phyloP scores from a whole-genome alignment of 2,329 filamentous ascomycete genomes.

The Hypoxylon sp. region DNA sequence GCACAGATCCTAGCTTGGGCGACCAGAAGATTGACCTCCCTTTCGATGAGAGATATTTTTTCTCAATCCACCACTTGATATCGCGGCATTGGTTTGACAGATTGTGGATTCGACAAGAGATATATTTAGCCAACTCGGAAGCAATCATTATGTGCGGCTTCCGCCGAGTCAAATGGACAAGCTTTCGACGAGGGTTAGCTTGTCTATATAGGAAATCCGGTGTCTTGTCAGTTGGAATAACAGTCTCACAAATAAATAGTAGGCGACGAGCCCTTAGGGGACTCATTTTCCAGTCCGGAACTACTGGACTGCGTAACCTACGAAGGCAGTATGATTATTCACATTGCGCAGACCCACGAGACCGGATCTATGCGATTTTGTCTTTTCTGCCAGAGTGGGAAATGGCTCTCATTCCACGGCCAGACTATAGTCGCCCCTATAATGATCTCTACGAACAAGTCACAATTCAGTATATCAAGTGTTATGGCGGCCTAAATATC shows the following conservation, averaged over 20 bases:
- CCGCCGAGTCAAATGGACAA: slow-evolving; percentile 17
- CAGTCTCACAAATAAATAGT: background rate
- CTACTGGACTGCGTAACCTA: background rate
- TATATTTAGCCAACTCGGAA: slow-evolving; percentile 33
- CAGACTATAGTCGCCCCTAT: slow-evolving; percentile 32
- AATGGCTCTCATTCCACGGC: slow-evolving; percentile 1
- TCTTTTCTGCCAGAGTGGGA: slow-evolving; percentile 14
- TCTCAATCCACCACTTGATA: slow-evolving; percentile 19
- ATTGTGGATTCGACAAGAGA: slow-evolving; percentile 45
- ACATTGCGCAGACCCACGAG: slow-evolving; percentile 21
- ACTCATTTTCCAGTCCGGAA: slow-evolving; percentile 1
- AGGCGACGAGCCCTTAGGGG: background rate
- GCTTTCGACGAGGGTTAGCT: slow-evolving; percentile 18
- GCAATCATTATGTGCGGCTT: slow-evolving; percentile 30
- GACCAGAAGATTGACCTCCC: background rate
- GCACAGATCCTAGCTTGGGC: slow-evolving; percentile 11
- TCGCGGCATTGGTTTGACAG: slow-evolving; percentile 38
- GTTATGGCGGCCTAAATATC: background rate
- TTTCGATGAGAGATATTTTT: background rate
- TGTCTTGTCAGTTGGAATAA: too few species aligned
- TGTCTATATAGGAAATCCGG: slow-evolving; percentile 8
- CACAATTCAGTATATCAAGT: background rate
- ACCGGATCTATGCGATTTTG: slow-evolving; percentile 29
- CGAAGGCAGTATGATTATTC: background rate
- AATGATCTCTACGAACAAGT: slow-evolving; percentile 21